Evolutionary conservation across 2,329 filamentous ascomycete species (phyloP), one percentile per base, ranked within the genome.

Genomic region (Chaetomiaceae sp.): DNA sequence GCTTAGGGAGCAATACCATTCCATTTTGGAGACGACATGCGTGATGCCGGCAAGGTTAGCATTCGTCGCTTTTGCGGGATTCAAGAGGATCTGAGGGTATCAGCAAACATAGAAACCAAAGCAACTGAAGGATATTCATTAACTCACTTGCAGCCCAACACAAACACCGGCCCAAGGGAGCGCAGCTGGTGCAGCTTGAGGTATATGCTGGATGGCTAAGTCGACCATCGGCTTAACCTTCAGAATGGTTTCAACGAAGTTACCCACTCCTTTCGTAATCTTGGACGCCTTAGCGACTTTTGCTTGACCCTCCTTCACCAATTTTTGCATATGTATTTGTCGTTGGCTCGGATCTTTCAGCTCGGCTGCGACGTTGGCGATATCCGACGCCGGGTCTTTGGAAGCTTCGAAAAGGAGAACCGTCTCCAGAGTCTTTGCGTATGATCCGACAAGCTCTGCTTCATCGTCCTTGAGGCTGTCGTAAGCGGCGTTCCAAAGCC

Each of bases 221-320:
- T 56, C 29, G 55, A 65, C 48, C 5, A 64, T 48, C 6, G 50
- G 53, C 37, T 56, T 64, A 10, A 60, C 47, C 0, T 52, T 42
- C 6, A 59, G 43, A 14, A 64, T 34, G 6, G 51, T 47, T 24
- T 60, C 42, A 19, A 62, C 48, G n/a, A 42, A 52, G 4, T 58
- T 45, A 9, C 54, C 51, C 2, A 65, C 53, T 3, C 48, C 46
- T 18, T 51, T 37, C 15, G 61, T 64, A 4, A 61, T 48, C 19
- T 47, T 56, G 5, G 58, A 56, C 14, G 54, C 30, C 11, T 48
- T 58, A 20, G 53, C 38, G 34, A 57, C 64, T 45, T 58, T 59
- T 12, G 58, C 45, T 20, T 60, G 52, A 9, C 64, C 65, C 4
- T 30, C 38, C 17, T 57, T 8, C 9, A 66, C 55, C 10, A 68